These are phyloP conservation scores for Fusarium compactum DNA, from an alignment of 2,329 filamentous ascomycete species.

Conservation along the genomic window DNA sequence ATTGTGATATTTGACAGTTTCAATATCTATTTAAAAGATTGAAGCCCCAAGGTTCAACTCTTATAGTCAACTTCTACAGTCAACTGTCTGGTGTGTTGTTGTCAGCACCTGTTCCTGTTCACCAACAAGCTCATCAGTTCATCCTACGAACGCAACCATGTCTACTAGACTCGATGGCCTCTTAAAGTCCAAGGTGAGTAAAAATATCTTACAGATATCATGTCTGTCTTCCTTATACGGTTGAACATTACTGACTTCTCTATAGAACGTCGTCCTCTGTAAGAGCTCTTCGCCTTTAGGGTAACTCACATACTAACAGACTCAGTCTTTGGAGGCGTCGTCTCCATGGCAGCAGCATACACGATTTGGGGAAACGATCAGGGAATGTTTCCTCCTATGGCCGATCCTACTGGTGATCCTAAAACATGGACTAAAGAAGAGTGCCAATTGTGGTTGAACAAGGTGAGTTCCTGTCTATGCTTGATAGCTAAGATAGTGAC, in stretches of 20 bases:
- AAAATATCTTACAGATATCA: fast-evolving
- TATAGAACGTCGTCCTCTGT: constrained; percentile 78
- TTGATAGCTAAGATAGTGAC: neutral
- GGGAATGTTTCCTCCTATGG: constrained; percentile 81
- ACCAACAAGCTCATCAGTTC: neutral
- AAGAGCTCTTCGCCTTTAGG: constrained; percentile 46
- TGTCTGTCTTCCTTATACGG: fast-evolving
- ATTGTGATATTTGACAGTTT: neutral
- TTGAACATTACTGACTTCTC: constrained; percentile 5
- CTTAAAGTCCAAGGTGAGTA: constrained; percentile 45
- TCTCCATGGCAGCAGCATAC: constrained; percentile 69
- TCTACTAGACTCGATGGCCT: constrained; percentile 41
- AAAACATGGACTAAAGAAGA: constrained; percentile 82
- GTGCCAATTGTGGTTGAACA: constrained; percentile 81
- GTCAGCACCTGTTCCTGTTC: too few relatives aligned
- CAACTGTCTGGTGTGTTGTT: neutral
- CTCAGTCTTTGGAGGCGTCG: constrained; percentile 36
- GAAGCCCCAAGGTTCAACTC: too few relatives aligned
- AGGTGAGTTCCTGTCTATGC: constrained; percentile 64
- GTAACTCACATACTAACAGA: constrained; percentile 30
- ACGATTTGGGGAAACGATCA: constrained; percentile 79
- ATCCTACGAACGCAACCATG: constrained; percentile 23
- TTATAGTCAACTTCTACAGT: too few relatives aligned
- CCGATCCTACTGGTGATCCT: constrained; percentile 82
- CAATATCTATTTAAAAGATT: neutral